Conservation (phyloP, 2,329 filamentous ascomycete species). For the Colletotrichum aenigma region DNA sequence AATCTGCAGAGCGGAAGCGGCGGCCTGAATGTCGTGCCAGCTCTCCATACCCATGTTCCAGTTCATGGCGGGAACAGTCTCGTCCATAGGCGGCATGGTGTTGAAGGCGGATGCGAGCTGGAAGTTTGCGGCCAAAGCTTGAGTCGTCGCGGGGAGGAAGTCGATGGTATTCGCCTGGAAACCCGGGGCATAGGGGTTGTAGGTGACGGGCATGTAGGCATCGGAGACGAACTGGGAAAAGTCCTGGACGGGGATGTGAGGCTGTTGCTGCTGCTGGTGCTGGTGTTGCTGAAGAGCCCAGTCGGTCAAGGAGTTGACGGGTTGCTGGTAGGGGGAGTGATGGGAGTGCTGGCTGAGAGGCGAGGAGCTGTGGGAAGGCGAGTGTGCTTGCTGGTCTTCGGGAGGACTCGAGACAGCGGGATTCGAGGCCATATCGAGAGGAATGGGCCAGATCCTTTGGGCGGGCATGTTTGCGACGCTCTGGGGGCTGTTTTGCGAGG, state of each 20-base stretch:
- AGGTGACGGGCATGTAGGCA: conserved; percentile 32
- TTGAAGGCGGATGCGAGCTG: conserved; percentile 68
- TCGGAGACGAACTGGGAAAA: conserved; percentile 62
- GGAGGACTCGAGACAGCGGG: conserved; percentile 54
- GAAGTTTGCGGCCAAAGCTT: conserved; percentile 65
- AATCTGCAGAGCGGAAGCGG: conserved; percentile 56
- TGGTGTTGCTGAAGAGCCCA: conserved; percentile 65
- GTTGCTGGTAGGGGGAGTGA: conserved; percentile 58
- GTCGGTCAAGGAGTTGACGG: conserved; percentile 60
- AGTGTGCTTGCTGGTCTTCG: conserved; percentile 48
- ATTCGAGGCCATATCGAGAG: conserved; percentile 54
- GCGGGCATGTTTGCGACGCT: conserved; percentile 35
- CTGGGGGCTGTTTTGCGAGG: conserved; percentile 22
- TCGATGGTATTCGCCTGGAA: conserved; percentile 63
- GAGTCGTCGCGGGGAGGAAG: conserved; percentile 66
- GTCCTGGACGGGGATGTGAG: conserved; percentile 46
- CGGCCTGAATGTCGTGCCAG: conserved; percentile 79
- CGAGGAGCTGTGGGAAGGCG: conserved; percentile 47
- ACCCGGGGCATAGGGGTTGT: conserved; percentile 52
- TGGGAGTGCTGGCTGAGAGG: conserved; percentile 55
- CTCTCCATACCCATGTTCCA: conserved; percentile 72
- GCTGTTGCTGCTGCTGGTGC: conserved; percentile 39
- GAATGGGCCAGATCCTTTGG: conserved; percentile 52
- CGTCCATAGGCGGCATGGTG: conserved; percentile 61
- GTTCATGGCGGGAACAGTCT: conserved; percentile 58